Evolutionary conservation across 306 rosid species (phyloP).

Genomic region (Pyrus pyrifolia): DNA sequence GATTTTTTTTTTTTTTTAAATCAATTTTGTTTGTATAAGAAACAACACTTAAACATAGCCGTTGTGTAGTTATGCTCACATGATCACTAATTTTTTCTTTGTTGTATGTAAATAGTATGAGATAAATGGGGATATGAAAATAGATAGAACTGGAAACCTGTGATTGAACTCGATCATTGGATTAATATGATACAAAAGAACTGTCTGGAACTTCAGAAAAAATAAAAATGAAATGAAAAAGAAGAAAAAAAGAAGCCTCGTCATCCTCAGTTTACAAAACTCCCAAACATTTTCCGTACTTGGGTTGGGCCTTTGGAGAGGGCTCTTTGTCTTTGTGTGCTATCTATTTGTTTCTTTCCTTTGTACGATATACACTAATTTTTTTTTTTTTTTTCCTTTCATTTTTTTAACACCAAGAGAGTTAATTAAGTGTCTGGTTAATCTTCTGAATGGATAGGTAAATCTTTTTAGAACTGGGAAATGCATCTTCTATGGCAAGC

Average conservation of each 20-base stretch:
- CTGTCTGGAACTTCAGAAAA: not conserved
- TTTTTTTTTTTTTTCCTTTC: not conserved
- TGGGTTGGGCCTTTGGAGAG: slow-evolving; percentile 82
- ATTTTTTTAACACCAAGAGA: not conserved
- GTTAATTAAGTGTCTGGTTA: slow-evolving; percentile 2
- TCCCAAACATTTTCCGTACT: slow-evolving; percentile 44
- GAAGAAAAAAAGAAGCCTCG: slow-evolving; percentile 38
- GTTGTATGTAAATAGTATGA: not conserved
- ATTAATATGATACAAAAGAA: slow-evolving; percentile 27
- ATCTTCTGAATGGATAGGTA: not conserved
- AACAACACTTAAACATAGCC: too few relatives aligned
- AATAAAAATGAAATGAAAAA: not conserved
- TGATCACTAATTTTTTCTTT: too few relatives aligned
- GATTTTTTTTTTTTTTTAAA: too few relatives aligned
- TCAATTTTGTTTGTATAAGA: too few relatives aligned
- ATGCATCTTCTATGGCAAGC: slow-evolving; percentile 77
- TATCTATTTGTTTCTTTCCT: slow-evolving; percentile 15
- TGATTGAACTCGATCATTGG: slow-evolving; percentile 21
- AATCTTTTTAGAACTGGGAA: slow-evolving; percentile 58
- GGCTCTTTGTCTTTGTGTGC: slow-evolving; percentile 38
- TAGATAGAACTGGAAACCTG: not conserved
- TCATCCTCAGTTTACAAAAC: slow-evolving; percentile 54
- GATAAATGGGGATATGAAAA: not conserved
- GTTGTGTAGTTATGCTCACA: not conserved
- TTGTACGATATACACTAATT: slow-evolving; percentile 21